These are phyloP conservation scores for Pythium vanterpoolii DNA, from an alignment of 352 stramenopile genomes.

Conservation along the genomic window DNA sequence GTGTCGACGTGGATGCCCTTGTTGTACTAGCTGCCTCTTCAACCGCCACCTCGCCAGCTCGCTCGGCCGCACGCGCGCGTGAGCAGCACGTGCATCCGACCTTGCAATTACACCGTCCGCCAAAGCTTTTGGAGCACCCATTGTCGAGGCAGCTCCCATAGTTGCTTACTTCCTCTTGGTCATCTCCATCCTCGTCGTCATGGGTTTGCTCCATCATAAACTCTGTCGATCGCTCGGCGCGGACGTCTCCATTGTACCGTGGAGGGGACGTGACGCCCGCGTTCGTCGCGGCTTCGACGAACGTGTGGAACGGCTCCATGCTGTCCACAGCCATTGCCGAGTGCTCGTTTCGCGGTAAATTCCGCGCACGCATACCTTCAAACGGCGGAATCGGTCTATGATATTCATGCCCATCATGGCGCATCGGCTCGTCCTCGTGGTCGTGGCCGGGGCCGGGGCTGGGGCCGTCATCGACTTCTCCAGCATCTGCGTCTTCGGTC, in stretches of 20 bases:
- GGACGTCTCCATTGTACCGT: neutral
- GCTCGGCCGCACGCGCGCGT: slow-evolving; percentile 6
- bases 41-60: neutral
- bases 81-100: slow-evolving; percentile 41
- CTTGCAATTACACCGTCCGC: slow-evolving; percentile 59
- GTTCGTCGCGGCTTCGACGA: slow-evolving; percentile 9
- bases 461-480: too few species aligned
- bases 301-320: slow-evolving; percentile 20
- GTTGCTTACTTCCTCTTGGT: neutral
- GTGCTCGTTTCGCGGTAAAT: slow-evolving; percentile 2
- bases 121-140: slow-evolving; percentile 61
- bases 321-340: neutral
- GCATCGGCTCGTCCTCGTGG: neutral
- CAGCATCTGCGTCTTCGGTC: neutral
- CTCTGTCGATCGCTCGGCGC: neutral
- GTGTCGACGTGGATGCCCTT: neutral
- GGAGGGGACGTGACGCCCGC: slow-evolving; percentile 4
- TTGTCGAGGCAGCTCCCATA: slow-evolving; percentile 62
- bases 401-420: neutral
- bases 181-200: neutral
- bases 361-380: slow-evolving; percentile 3
- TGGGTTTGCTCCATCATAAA: neutral
- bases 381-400: slow-evolving; percentile 3
- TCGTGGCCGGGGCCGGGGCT: neutral
- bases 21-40: neutral